phyloP scores from a whole-genome alignment of 176 grass and related monocot genomes.

The Neostapfia colusana region DNA sequence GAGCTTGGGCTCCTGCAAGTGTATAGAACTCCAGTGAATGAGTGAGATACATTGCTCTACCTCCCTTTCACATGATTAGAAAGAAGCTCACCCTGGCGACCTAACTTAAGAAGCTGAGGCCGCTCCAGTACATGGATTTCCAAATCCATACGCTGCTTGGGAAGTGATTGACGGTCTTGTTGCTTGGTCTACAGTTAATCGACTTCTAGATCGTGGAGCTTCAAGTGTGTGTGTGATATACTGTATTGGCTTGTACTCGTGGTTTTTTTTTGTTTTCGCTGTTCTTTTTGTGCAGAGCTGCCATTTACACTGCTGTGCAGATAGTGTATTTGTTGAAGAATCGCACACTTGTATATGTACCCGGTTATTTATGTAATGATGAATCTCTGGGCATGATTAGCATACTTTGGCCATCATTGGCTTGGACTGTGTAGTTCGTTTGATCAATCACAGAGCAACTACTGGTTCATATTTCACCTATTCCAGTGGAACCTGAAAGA shows the following conservation, averaged over 20 bases:
- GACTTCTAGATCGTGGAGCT: background rate
- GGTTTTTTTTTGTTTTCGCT: background rate
- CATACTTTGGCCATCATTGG: background rate
- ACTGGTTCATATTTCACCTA: background rate
- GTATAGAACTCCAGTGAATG: conserved; percentile 33
- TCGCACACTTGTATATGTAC: conserved; percentile 45
- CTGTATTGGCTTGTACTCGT: background rate
- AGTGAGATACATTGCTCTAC: conserved; percentile 10
- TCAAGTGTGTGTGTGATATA: conserved; percentile 11
- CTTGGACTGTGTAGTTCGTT: conserved; percentile 10
- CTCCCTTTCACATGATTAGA: conserved; percentile 21
- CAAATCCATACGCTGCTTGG: background rate
- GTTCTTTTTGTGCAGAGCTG: conserved; percentile 43
- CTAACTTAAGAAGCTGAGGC: conserved; percentile 33
- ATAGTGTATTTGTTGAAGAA: conserved; percentile 40
- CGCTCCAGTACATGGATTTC: background rate
- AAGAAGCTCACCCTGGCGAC: conserved; percentile 12
- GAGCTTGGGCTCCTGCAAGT: conserved; percentile 20
- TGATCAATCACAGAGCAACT: background rate
- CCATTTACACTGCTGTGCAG: conserved; percentile 40
- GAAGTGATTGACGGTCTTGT: background rate
- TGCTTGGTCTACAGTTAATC: conserved; percentile 18
- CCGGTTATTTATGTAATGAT: conserved; percentile 40
- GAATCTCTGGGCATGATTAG: background rate
- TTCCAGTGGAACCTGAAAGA: background rate